These are phyloP conservation scores for Pseudogymnoascus sp. DNA, from an alignment of 2,329 filamentous ascomycete genomes.

Conservation along the genomic window DNA sequence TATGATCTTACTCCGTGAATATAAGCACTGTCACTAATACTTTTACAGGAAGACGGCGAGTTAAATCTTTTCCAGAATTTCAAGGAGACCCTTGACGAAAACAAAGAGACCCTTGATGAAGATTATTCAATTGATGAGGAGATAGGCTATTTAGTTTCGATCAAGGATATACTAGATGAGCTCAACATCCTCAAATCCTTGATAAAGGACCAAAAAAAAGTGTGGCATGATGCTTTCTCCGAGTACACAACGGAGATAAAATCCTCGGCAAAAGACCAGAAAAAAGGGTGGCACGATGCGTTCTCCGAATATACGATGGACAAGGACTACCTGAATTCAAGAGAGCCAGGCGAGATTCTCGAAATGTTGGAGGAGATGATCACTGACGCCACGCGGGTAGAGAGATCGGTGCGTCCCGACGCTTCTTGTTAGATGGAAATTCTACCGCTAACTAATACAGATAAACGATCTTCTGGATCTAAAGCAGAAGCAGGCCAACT, in stretches of 20 bases:
- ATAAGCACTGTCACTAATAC: background rate
- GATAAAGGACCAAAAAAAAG: background rate
- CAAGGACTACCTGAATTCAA: constrained; percentile 3
- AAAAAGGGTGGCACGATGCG: constrained; percentile 12
- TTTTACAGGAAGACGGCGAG: background rate
- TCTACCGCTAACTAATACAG: background rate
- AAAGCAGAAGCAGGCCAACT: constrained; percentile 40
- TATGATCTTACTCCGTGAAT: too few species aligned
- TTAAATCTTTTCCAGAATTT: background rate
- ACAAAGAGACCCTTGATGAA: too few species aligned
- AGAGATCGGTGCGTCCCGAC: background rate
- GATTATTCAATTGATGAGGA: background rate
- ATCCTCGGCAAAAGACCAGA: constrained; percentile 11
- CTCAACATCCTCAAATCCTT: constrained; percentile 9
- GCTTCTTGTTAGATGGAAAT: background rate
- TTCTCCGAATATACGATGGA: constrained; percentile 8
- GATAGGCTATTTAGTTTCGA: background rate
- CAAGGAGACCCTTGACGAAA: background rate
- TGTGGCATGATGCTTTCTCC: background rate
- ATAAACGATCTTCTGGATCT: constrained; percentile 33
- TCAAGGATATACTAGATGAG: constrained; percentile 19
- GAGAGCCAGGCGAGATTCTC: constrained; percentile 10
- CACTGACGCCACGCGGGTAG: constrained; percentile 13
- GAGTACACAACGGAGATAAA: constrained; percentile 6
- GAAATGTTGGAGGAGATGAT: constrained; percentile 10